A percentile compares a stretch with the other conserved stretches of the same genome.
phyloP scores from a whole-genome alignment of 345 rosid species.

The Eucalyptus grandis region DNA sequence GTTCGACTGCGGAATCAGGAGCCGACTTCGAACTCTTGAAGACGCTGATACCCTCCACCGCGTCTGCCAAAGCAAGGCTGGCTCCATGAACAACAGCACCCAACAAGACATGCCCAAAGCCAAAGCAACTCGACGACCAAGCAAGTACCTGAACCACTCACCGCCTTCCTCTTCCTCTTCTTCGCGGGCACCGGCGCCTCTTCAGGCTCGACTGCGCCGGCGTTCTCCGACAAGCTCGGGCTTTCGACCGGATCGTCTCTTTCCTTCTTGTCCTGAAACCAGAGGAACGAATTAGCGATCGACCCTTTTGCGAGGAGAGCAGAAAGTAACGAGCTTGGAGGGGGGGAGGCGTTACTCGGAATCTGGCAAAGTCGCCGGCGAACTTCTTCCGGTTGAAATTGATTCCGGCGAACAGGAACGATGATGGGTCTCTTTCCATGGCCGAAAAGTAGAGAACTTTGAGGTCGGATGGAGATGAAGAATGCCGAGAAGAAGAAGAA shows the following conservation, averaged over 20 bases:
- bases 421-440: slow-evolving; percentile 53
- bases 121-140: background rate
- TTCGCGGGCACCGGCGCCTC: slow-evolving; percentile 14
- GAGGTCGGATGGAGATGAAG: background rate
- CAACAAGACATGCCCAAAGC: background rate
- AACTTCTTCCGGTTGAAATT: slow-evolving; percentile 52
- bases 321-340: background rate
- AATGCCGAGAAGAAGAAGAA: background rate
- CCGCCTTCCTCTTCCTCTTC: slow-evolving; percentile 67
- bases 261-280: background rate
- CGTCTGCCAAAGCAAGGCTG: slow-evolving; percentile 4
- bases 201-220: background rate
- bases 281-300: background rate
- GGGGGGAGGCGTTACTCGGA: slow-evolving; percentile 25
- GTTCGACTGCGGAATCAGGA: slow-evolving; percentile 5
- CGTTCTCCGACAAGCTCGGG: slow-evolving; percentile 12
- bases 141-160: slow-evolving; percentile 28
- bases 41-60: slow-evolving; percentile 76
- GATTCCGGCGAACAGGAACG: slow-evolving; percentile 78
- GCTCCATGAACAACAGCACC: background rate
- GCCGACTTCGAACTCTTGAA: slow-evolving; percentile 40
- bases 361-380: slow-evolving; percentile 46
- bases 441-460: background rate
- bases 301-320: background rate
- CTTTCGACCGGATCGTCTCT: background rate